These are phyloP conservation scores for Sclerotinia trifoliorum DNA, from an alignment of 2,329 filamentous ascomycete species.

Conservation along the genomic window DNA sequence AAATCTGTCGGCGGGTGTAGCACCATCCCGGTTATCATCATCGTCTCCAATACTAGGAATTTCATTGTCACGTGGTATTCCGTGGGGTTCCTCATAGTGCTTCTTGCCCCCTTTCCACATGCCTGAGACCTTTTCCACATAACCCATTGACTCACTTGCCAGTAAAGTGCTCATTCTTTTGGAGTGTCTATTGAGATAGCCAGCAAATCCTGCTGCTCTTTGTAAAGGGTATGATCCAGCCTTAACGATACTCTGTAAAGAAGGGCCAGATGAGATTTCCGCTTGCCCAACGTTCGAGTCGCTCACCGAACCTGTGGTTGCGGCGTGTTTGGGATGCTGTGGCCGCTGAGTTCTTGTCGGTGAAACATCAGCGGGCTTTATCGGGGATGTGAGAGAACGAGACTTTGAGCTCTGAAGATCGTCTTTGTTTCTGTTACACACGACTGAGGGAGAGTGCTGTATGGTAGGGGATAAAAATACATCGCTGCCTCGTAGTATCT, in stretches of 20 bases:
- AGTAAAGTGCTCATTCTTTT: slow-evolving; percentile 79
- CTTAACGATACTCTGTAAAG: slow-evolving; percentile 57
- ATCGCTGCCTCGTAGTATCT: slow-evolving; percentile 83
- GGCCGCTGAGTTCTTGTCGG: slow-evolving; percentile 23
- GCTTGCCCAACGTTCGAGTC: slow-evolving; percentile 28
- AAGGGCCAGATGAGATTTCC: slow-evolving; percentile 48
- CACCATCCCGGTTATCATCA: slow-evolving; percentile 62
- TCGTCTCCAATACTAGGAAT: slow-evolving; percentile 44
- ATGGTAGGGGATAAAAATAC: slow-evolving; percentile 82
- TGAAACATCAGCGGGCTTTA: slow-evolving; percentile 22
- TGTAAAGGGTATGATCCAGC: slow-evolving; percentile 76
- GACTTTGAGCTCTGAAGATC: slow-evolving; percentile 24
- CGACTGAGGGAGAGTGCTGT: slow-evolving; percentile 45
- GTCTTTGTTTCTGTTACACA: slow-evolving; percentile 28
- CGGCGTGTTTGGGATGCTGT: slow-evolving; percentile 26
- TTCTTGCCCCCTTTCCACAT: slow-evolving; percentile 93
- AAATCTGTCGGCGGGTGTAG: slow-evolving; percentile 75
- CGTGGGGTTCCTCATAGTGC: slow-evolving; percentile 71
- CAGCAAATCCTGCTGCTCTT: slow-evolving; percentile 77
- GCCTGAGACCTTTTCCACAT: slow-evolving; percentile 92
- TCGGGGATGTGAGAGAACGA: slow-evolving; percentile 31
- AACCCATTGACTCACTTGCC: slow-evolving; percentile 90
- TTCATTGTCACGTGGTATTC: slow-evolving; percentile 55
- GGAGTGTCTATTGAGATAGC: slow-evolving; percentile 75
- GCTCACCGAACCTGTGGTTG: slow-evolving; percentile 33